phyloP scores from a whole-genome alignment of 108 stramenopile genomes.

The Cyclotella atomus region DNA sequence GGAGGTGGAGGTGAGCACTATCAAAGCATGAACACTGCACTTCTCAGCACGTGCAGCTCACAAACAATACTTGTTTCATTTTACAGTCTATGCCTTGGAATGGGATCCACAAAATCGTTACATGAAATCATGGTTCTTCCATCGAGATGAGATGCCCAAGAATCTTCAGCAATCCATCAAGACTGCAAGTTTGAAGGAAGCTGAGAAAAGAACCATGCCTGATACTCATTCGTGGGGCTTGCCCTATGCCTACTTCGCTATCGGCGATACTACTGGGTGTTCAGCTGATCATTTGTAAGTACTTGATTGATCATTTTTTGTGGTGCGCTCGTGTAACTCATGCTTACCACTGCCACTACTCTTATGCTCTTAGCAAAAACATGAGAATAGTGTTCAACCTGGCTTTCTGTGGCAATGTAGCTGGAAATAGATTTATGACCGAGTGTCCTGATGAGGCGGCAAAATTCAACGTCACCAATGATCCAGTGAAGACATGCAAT shows the following conservation, averaged over 20 bases:
- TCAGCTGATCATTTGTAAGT: constrained; percentile 65
- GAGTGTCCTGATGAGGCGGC: constrained; percentile 80
- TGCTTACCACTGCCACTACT: not conserved
- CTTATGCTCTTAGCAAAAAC: constrained; percentile 43
- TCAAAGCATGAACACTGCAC: not conserved
- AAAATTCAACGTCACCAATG: constrained; percentile 62
- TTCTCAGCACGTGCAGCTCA: too few relatives aligned
- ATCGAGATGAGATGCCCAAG: constrained; percentile 65
- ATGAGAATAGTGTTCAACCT: constrained; percentile 90
- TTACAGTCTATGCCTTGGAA: constrained; percentile 59
- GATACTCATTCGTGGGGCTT: constrained; percentile 80
- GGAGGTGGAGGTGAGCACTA: constrained; percentile 76
- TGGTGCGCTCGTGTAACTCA: not conserved
- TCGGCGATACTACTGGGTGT: constrained; percentile 83
- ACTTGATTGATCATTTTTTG: not conserved
- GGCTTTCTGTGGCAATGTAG: constrained; percentile 88
- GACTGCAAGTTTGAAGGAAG: constrained; percentile 53
- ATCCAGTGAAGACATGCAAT: constrained; percentile 65
- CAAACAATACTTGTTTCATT: not conserved
- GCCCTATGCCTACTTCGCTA: constrained; percentile 88
- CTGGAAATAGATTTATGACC: constrained; percentile 78
- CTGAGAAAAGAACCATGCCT: constrained; percentile 65
- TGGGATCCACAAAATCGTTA: constrained; percentile 86
- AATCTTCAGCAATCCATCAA: constrained; percentile 71
- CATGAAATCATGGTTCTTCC: constrained; percentile 92